Evolutionary conservation across 805 yeast species (phyloP), one percentile per base, ranked within the genome.

Genomic region (Saturnispora saitoi): DNA sequence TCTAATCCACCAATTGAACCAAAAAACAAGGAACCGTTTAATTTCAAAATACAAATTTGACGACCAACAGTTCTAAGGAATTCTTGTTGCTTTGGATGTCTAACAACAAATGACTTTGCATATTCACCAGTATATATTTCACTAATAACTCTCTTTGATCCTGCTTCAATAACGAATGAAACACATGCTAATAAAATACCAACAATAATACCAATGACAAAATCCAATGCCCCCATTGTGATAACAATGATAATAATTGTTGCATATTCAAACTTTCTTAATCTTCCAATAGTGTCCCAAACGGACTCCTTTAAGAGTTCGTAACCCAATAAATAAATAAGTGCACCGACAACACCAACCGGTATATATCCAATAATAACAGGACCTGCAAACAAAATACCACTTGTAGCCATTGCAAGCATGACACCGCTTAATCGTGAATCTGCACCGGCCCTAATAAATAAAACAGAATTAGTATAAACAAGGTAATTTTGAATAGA

Each of bases 1-100:
- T 93, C 99, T 42, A 93, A 83, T 2, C 91, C 86, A 19, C 95
- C 95, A 63, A 91, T 90, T 0, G 97, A 88, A 1, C 99, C 99
- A 65, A 93, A 93, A 63, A 93, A 93, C 34, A 93, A 70, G 20
- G 93, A 80, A 17, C 97, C 96, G 56, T 88, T 86, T 40, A 93
- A 68, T 64, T 90, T 87, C 63, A 90, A 71, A 19, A 93, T 83
- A 63, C 88, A 86, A 28, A 90, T 87, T 66, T 93, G 98, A 57
- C 84, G 81, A 4, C 97, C 97, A 47, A 91, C 93, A 54, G 84
- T 83, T 52, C 76, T 75, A 58, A 93, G 69, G 57, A 91, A 91
- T 54, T 83, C 86, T 56, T 85, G 88, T 64, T 93, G 96, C 50
- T 83, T 79, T 4, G 91, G 88, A 60, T 89, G 96, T 59, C 99